Evolutionary conservation across 2,329 filamentous ascomycete genomes (phyloP), one percentile per base, ranked within the genome.

Genomic region (Diaporthe citriasiana): DNA sequence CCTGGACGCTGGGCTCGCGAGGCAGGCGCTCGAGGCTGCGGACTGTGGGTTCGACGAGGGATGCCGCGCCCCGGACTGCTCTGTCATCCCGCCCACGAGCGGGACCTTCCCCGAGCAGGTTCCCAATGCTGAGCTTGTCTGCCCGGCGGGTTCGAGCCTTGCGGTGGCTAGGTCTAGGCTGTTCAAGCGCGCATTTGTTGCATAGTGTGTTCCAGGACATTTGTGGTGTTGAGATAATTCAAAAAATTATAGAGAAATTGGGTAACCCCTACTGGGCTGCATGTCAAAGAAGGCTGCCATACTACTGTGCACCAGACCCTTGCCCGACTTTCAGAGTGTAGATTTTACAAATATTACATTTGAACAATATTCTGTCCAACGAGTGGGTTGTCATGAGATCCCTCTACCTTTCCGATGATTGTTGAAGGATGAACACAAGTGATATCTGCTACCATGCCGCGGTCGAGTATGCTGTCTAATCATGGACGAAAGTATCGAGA

Each of bases 31-130:
- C 4, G 63, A 17, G 63, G 63, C 63, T 5, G 22, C 47, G 1
- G 63, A 68, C 47, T 68, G 63, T 4, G 63, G 63, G 1, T 68
- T 68, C n/a, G 63, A 68, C 15, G 63, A 68, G 63, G 63, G 63
- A 3, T 68, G 63, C 47, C 63, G 45, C 45, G 63, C 63, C 22
- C 45, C 45, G 0, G 63, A 68, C 45, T 68, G 63, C 63, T 38
- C 63, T 1, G 4, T 68, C 33, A 30, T 68, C 22, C 63, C 63
- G 63, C 63, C 63, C 63, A 68, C 63, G 63, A 68, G 63, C 33
- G 63, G 63, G 47, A 25, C 1, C 33, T 68, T 68, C 63, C 63
- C 63, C 2, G 63, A 68, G 63, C 63, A 68, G 63, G 63, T 68
- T 27, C 27, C 47, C 1, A 68, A 68, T 22, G 63, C 63, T 13